Evolutionary conservation across 2,329 filamentous ascomycete genomes (phyloP).

Genomic region (Sporothrix humicola): DNA sequence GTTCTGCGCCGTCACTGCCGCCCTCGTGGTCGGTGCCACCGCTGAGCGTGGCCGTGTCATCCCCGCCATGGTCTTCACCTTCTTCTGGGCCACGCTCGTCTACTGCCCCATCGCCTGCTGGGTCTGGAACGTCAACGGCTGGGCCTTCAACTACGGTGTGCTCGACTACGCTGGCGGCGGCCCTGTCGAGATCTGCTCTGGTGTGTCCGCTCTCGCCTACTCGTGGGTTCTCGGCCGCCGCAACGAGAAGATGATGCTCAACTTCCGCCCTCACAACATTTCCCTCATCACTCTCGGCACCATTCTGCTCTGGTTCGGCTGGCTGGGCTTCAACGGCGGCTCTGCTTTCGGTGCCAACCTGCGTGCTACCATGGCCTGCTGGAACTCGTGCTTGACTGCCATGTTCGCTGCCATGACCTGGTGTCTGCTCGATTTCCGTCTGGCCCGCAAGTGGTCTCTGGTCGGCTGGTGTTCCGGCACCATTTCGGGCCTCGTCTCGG

Average conservation of each 20-base stretch:
- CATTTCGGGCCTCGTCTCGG: constrained; percentile 73
- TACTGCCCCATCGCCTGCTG: constrained; percentile 97
- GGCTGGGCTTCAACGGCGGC: constrained; percentile 98
- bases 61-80: constrained; percentile 92
- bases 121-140: constrained; percentile 95
- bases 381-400: constrained; percentile 94
- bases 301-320: constrained; percentile 96
- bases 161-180: constrained; percentile 96
- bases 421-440: constrained; percentile 93
- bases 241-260: constrained; percentile 99
- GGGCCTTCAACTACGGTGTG: constrained; percentile 88
- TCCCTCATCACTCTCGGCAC: constrained; percentile 96
- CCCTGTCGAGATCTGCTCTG: constrained; percentile 95
- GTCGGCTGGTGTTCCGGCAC: constrained; percentile 75
- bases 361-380: constrained; percentile 93
- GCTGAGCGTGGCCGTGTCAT: constrained; percentile 93
- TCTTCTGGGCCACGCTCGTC: constrained; percentile 95
- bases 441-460: constrained; percentile 91
- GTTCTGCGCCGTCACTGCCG: constrained; percentile 92
- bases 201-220: constrained; percentile 91
- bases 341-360: constrained; percentile 93
- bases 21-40: constrained; percentile 88
- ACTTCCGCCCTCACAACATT: constrained; percentile 99
- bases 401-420: constrained; percentile 92
- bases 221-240: constrained; percentile 93